Conservation (phyloP, 257 asterid genomes). For the Ophiorrhiza pumila region DNA sequence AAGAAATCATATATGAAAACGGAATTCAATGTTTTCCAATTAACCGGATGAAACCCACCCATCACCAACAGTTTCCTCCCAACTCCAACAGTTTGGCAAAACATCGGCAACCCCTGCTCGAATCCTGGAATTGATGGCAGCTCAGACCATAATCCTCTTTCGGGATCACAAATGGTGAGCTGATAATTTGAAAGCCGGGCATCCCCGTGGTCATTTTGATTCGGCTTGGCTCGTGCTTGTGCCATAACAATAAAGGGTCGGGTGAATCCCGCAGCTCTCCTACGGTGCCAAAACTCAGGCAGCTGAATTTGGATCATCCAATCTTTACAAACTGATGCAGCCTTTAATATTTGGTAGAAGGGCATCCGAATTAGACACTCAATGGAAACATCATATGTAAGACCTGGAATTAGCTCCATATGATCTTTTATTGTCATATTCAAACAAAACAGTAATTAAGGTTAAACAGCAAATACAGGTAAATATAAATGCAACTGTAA, state of each 20-base stretch:
- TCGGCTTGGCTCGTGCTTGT: conserved; percentile 13
- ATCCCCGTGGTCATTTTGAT: background rate
- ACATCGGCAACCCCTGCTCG: conserved; percentile 22
- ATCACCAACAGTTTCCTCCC: conserved; percentile 22
- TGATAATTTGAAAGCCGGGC: background rate
- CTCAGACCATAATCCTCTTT: conserved; percentile 2
- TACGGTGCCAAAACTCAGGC: conserved; percentile 13
- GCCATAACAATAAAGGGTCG: conserved; percentile 19
- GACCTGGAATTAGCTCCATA: conserved; percentile 42
- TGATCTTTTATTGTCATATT: too few species aligned
- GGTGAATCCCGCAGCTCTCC: conserved; percentile 10
- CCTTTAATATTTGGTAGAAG: conserved; percentile 8
- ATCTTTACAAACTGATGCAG: conserved; percentile 17
- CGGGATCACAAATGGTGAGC: conserved; percentile 20
- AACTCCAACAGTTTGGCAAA: conserved; percentile 20
- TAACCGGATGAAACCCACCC: conserved; percentile 29
- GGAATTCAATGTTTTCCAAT: conserved; percentile 5
- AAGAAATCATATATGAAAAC: conserved; percentile 23
- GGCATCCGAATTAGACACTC: conserved; percentile 29
- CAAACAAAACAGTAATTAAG: too few species aligned
- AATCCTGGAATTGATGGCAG: conserved; percentile 25
- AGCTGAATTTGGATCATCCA: conserved; percentile 15
- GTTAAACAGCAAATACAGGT: too few species aligned
- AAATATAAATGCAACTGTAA: too few species aligned
- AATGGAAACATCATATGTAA: conserved; percentile 22